Base-by-base conservation (phyloP, 768 basidiomycete genomes). In the Brasilioporus rufonigricans region DNA sequence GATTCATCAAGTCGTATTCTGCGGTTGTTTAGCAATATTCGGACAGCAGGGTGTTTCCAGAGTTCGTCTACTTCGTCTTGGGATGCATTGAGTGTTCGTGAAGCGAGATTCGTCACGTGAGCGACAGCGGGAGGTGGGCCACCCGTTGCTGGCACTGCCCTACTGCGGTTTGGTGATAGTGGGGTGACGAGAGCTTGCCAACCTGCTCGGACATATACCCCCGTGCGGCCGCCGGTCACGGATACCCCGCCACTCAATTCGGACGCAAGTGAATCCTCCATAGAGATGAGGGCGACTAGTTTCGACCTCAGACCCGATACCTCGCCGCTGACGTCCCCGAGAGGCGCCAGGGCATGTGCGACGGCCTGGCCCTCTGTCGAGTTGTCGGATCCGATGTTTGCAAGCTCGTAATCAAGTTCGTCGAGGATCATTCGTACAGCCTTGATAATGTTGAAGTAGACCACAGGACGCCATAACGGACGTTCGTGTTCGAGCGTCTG, bases 361-460 rank as follows among this genome's bases (percentile, higher is more conserved):
- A 68, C 62, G n/a, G 64, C 65, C 36, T 67, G 67, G 3, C 65
- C 71, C 36, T 72, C 71, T 33, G 65, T 60, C 3, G 71, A 59
- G n/a, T 62, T 40, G 18, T 71, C 69, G 1, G 58, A 52, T 6
- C 52, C 59, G 2, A 69, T 61, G 66, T 67, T 64, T 38, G 74
- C 63, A 59, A 82, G 76, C 61, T 85, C 82, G 59, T 74, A 75
- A 60, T 89, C 87, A 9, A 91, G 74, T 61, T 89, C 87, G 53
- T 84, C 81, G 48, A 92, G 78, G 44, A 89, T 84, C 73, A 82
- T 85, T 27, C 86, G 84, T 19, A 91, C 74, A 47, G 88, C 89
- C 65, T 84, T 86, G 77, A 93, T 81, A 60, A 92, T 77, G 73
- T 93, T 93, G 75, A 89, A 86, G 71, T 89, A 90, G 29, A 93